A percentile compares a stretch with the other conserved stretches of the same genome.
Conservation (phyloP, 1,284 basidiomycete species). For the Marasmius fiardii region DNA sequence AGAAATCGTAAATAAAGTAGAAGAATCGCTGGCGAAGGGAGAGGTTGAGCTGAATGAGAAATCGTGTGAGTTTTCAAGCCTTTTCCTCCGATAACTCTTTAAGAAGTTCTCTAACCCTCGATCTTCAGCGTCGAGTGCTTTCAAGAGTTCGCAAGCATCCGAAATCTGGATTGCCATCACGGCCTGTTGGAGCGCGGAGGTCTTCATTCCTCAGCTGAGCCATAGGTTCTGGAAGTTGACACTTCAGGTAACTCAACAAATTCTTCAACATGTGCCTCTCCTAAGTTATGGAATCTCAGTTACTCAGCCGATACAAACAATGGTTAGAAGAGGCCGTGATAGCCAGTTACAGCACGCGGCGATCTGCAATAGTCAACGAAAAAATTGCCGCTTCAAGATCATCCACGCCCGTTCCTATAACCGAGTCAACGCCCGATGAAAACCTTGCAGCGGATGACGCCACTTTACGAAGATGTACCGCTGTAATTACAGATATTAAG, state of each 20-base stretch:
- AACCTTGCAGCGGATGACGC: slow-evolving; percentile 57
- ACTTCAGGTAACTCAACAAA: slow-evolving; percentile 60
- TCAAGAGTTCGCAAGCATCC: slow-evolving; percentile 61
- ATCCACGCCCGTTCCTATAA: slow-evolving; percentile 44
- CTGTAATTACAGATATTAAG: slow-evolving; percentile 62
- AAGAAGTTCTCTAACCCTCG: background rate
- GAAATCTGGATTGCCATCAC: slow-evolving; percentile 72
- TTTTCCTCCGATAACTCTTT: background rate
- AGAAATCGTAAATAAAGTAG: slow-evolving; percentile 79
- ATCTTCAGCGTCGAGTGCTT: slow-evolving; percentile 29
- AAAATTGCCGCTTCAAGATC: slow-evolving; percentile 32
- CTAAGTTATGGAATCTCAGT: slow-evolving; percentile 35
- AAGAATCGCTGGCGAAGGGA: slow-evolving; percentile 55
- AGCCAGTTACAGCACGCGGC: slow-evolving; percentile 2
- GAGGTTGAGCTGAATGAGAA: slow-evolving; percentile 37
- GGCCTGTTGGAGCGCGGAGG: slow-evolving; percentile 81
- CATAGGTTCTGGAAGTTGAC: slow-evolving; percentile 87
- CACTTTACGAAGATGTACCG: slow-evolving; percentile 57
- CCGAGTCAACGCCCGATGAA: slow-evolving; percentile 52
- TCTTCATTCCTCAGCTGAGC: slow-evolving; percentile 79
- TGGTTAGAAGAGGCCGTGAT: slow-evolving; percentile 62
- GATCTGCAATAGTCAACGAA: slow-evolving; percentile 15
- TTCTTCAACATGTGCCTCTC: slow-evolving; percentile 9
- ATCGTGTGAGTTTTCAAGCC: slow-evolving; percentile 30
- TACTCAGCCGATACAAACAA: slow-evolving; percentile 72